Base-by-base conservation (phyloP, 331 rosid genomes). In the Prunus yedoensis region DNA sequence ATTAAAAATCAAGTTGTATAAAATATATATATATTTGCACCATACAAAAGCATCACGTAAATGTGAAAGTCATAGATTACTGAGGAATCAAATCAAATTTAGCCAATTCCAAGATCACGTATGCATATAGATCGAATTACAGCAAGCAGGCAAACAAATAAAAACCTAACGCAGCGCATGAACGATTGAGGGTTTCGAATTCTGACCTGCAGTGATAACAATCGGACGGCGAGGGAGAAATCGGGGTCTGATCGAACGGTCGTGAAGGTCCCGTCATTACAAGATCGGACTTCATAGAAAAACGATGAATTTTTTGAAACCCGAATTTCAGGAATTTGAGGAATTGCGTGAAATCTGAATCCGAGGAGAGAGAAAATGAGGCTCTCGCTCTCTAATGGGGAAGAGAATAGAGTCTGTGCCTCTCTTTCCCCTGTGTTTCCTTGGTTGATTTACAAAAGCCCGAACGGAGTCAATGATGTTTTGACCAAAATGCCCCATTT, bases 121-220 rank as follows among this genome's bases (percentile, higher is more conserved):
- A 57, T 4, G 52, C 54, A 5, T 11, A 23, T 41, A 53, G 58
- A 71, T 27, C 77, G 28, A 71, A 71, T 18, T 52, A n/a, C 66
- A 38, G 10, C 20, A 14, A 45, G 56, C 20, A 49, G 61, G 17
- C 57, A 18, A 4, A 20, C 6, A 71, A 50, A 7, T 0, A 21
- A 16, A 27, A 51, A 51, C n/a, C 9, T 21, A 76, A 4, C 38
- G 73, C 49, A 65, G 60, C 45, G 47, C 80, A 62, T 3, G 46
- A 30, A 54, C 69, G 3, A 3, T 8, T 43, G 57, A 70, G 49
- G 50, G 18, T 35, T 18, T 64, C 16, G 21, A 78, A 59, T 54
- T 78, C 71, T 54, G 20, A 89, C 94, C 97, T 82, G 76, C 69
- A 71, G 57, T 64, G 80, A 18, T 73, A 86, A 68, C 68, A 77